phyloP scores from a whole-genome alignment of 345 rosid species.

The Gossypium sturtianum region DNA sequence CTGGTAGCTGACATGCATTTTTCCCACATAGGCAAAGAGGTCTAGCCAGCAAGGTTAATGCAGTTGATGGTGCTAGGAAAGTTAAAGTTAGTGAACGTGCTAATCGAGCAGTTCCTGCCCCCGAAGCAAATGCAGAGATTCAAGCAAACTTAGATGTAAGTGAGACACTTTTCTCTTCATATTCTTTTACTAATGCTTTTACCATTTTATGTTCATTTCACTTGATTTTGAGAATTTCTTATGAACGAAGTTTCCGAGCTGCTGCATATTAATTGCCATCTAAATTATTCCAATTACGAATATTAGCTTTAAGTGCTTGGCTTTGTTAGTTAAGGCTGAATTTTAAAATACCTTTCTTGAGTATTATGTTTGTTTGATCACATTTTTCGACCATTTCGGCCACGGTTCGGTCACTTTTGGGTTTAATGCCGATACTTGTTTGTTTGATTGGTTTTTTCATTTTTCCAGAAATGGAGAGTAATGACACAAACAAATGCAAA shows the following conservation, averaged over 20 bases:
- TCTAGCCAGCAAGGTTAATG: slow-evolving; percentile 40
- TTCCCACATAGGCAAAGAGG: slow-evolving; percentile 45
- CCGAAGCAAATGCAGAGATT: slow-evolving; percentile 86
- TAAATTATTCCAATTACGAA: neutral
- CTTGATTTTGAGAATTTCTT: slow-evolving; percentile 7
- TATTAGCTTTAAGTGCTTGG: neutral
- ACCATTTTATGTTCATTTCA: neutral
- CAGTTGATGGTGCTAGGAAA: slow-evolving; percentile 53
- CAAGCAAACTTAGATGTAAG: slow-evolving; percentile 61
- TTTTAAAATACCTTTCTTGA: neutral
- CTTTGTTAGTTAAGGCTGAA: neutral
- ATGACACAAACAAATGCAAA: slow-evolving; percentile 49
- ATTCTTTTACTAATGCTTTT: neutral
- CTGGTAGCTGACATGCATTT: slow-evolving; percentile 18
- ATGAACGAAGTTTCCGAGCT: neutral
- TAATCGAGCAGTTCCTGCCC: slow-evolving; percentile 68
- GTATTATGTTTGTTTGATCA: neutral
- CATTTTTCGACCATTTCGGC: neutral
- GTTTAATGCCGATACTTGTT: slow-evolving; percentile 1
- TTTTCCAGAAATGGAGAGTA: slow-evolving; percentile 49
- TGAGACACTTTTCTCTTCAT: neutral
- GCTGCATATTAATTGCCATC: neutral
- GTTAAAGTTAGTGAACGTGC: slow-evolving; percentile 42
- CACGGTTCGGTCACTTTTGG: neutral
- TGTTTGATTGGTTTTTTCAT: neutral